These are phyloP conservation scores for Pichia sp. DNA, from an alignment of 1,139 yeast species.

Conservation along the genomic window DNA sequence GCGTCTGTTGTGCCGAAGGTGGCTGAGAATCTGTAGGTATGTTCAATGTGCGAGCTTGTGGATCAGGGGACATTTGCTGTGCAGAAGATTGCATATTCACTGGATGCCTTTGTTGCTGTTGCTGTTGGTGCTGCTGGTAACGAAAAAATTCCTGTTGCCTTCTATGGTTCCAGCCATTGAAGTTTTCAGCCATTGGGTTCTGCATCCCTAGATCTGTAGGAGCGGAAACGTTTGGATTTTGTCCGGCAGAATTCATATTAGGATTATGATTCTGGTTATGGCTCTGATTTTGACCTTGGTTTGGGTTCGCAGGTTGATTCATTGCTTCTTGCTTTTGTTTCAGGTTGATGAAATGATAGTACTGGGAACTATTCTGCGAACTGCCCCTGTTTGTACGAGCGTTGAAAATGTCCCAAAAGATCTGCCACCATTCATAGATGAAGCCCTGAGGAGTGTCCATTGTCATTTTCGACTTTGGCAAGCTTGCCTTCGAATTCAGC, in stretches of 20 bases:
- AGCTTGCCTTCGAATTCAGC: conserved; percentile 15
- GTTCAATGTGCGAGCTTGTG: not conserved
- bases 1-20: not conserved
- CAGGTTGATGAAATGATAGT: conserved; percentile 63
- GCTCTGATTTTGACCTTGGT: not conserved
- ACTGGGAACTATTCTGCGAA: conserved; percentile 61
- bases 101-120: conserved; percentile 12
- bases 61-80: conserved; percentile 13
- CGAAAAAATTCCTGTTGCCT: conserved; percentile 4
- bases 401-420: conserved; percentile 90
- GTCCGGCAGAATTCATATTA: not conserved
- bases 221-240: not conserved
- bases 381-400: conserved; percentile 68
- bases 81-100: conserved; percentile 7
- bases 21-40: not conserved
- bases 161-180: conserved; percentile 10
- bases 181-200: not conserved
- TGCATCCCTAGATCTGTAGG: not conserved
- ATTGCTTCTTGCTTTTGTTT: conserved; percentile 53
- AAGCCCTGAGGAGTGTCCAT: conserved; percentile 87
- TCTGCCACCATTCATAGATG: conserved; percentile 92
- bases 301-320: not conserved
- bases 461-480: conserved; percentile 49
- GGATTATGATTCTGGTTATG: not conserved
- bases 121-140: conserved; percentile 15